Evolutionary conservation across 306 rosid genomes (phyloP).

Genomic region (Trifolium repens): DNA sequence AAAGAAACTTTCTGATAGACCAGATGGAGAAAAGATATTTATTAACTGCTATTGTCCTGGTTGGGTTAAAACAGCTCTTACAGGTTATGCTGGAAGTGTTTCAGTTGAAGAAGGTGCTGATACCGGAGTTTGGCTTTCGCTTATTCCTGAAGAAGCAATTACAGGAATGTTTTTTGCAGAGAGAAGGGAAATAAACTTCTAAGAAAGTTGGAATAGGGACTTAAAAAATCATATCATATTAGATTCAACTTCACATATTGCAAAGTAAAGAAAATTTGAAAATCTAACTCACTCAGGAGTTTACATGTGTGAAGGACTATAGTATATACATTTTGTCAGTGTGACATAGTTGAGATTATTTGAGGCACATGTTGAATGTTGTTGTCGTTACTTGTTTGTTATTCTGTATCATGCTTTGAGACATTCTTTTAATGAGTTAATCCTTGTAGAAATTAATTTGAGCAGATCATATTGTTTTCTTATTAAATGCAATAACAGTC

Average conservation of each 20-base stretch:
- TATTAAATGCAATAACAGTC: not conserved
- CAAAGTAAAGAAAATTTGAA: not conserved
- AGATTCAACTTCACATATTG: not conserved
- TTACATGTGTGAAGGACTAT: not conserved
- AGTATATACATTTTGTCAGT: not conserved
- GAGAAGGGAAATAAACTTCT: constrained; percentile 79
- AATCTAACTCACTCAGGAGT: not conserved
- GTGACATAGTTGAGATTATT: constrained; percentile 9
- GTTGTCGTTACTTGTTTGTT: not conserved
- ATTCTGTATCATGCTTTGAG: constrained; percentile 1
- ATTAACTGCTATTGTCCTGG: constrained; percentile 91
- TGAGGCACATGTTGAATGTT: constrained; percentile 25
- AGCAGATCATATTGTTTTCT: not conserved
- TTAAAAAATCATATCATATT: constrained; percentile 1
- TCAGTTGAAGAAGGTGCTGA: constrained; percentile 89
- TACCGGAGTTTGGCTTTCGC: constrained; percentile 91
- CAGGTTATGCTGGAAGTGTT: constrained; percentile 83
- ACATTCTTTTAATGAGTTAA: constrained; percentile 19
- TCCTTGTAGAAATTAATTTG: not conserved
- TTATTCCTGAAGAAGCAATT: constrained; percentile 77
- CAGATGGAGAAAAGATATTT: constrained; percentile 71
- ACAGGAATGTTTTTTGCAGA: constrained; percentile 83
- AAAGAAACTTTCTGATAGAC: constrained; percentile 53
- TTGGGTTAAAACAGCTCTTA: constrained; percentile 92
- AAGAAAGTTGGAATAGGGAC: not conserved